Percentiles rank a stretch among this genome's conserved stretches.
Conservation (phyloP, 768 basidiomycete genomes). For the Psilocybe subaeruginosa region DNA sequence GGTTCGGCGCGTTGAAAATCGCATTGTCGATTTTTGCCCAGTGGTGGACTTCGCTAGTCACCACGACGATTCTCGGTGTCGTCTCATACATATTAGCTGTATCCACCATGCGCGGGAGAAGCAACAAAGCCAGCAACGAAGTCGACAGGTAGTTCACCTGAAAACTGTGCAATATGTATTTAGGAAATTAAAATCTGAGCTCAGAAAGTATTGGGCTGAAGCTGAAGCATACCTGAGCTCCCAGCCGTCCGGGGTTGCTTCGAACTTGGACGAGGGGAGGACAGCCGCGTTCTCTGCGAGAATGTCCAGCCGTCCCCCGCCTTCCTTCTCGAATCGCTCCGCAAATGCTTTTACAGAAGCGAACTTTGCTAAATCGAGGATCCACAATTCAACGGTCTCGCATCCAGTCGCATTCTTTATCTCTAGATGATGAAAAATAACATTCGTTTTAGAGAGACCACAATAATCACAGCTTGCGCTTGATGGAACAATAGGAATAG, state of each 20-base stretch:
- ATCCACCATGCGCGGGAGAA: conserved; percentile 44
- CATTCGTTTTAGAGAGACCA: too few species aligned
- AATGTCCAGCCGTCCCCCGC: conserved; percentile 39
- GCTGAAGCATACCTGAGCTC: conserved; percentile 34
- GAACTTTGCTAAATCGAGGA: conserved; percentile 45
- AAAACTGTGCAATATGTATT: conserved; percentile 30
- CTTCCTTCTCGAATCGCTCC: conserved; percentile 33
- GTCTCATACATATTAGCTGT: conserved; percentile 34
- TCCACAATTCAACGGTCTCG: conserved; percentile 38
- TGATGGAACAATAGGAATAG: neutral
- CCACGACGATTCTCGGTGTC: conserved; percentile 41
- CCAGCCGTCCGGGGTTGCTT: conserved; percentile 39
- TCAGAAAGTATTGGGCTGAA: too few species aligned
- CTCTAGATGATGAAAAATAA: neutral
- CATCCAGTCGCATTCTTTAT: conserved; percentile 33
- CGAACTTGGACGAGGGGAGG: conserved; percentile 3
- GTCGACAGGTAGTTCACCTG: conserved; percentile 51
- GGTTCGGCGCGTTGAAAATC: conserved; percentile 27
- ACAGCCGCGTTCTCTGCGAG: conserved; percentile 21
- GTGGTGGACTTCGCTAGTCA: conserved; percentile 46
- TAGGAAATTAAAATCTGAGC: too few species aligned
- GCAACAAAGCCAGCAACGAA: conserved; percentile 40
- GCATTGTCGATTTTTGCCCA: conserved; percentile 26
- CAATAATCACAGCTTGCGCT: too few species aligned
- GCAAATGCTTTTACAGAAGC: conserved; percentile 42